Base-by-base conservation (phyloP, 1,284 basidiomycete species). In the Fomitopsis palustris region DNA sequence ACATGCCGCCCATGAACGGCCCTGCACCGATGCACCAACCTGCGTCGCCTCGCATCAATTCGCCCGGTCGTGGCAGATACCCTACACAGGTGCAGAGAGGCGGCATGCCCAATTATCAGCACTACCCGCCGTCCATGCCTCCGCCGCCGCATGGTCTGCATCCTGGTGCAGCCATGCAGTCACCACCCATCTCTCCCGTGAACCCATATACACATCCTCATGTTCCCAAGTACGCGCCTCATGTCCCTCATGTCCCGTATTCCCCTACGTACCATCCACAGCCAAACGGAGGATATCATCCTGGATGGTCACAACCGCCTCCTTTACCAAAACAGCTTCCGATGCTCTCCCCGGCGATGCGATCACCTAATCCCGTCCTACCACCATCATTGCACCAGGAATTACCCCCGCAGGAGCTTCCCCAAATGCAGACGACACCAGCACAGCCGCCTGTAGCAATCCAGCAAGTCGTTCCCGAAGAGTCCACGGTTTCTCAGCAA, bases 241-340 rank as follows among this genome's bases (percentile, higher is more conserved):
- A 70, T 53, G 60, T 63, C 4, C 65, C 69, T 51, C 67, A 72
- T 42, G 62, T 70, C 9, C 64, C 69, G 19, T 73, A 74, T 54
- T 65, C 69, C 10, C 67, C 69, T 16, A 67, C 71, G 2, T 70
- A 69, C 43, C 65, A 69, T 56, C 69, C 67, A n/a, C 67, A 68
- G 29, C 67, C 66, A 25, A 69, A 66, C 53, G 65, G 64, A 3
- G 62, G 70, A 4, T 74, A 72, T 61, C 65, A 61, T 4, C 66
- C 66, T 53, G 54, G 67, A 10, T 71, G 68, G 70, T 25, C 65
- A 55, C 67, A 70, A 42, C 68, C 69, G 12, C 65, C 75, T 2
- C 75, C 75, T 9, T 53, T 75, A 55, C 74, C 75, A 62, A 76
- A 74, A 67, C 75, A 75, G 42, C 63, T 76, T 2, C 67, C 73